Percentiles rank a stretch among this genome's conserved stretches.
Conservation (phyloP, 805 yeast species). For the Candida ascalaphidarum region DNA sequence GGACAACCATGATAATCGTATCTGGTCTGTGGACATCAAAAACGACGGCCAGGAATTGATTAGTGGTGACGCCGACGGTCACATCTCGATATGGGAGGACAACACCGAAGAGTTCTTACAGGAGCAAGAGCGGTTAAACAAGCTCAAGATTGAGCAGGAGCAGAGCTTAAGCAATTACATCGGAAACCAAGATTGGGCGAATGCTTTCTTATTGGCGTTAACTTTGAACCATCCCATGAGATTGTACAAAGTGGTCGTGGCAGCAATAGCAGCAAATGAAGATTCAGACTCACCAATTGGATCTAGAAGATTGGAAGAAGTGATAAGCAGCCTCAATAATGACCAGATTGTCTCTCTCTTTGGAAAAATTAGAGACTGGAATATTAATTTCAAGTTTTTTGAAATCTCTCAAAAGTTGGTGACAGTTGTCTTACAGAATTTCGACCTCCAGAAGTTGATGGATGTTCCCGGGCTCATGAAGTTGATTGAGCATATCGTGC, state of each 20-base stretch:
- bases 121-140: slow-evolving; percentile 42
- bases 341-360: slow-evolving; percentile 56
- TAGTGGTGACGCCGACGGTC: slow-evolving; percentile 94
- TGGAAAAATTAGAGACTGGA: slow-evolving; percentile 88
- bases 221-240: slow-evolving; percentile 87
- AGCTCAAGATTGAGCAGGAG: slow-evolving; percentile 69
- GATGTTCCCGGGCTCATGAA: slow-evolving; percentile 56
- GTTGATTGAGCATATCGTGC: slow-evolving; percentile 67
- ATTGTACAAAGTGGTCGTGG: slow-evolving; percentile 66
- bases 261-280: slow-evolving; percentile 43
- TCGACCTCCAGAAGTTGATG: slow-evolving; percentile 20
- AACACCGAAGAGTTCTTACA: slow-evolving; percentile 66
- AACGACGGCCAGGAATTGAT: slow-evolving; percentile 59
- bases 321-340: slow-evolving; percentile 47
- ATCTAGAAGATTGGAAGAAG: slow-evolving; percentile 50
- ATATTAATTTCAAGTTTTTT: slow-evolving; percentile 76
- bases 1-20: slow-evolving; percentile 87
- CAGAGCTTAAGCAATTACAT: slow-evolving; percentile 77
- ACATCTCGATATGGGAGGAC: slow-evolving; percentile 83
- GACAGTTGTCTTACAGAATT: slow-evolving; percentile 48
- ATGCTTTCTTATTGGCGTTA: slow-evolving; percentile 81
- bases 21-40: slow-evolving; percentile 77
- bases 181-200: slow-evolving; percentile 68
- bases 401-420: slow-evolving; percentile 74
- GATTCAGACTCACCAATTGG: slow-evolving; percentile 48